A percentile compares a stretch with the other conserved stretches of the same genome.
phyloP scores from a whole-genome alignment of 2,329 filamentous ascomycete genomes.

The Didymella keratinophila region DNA sequence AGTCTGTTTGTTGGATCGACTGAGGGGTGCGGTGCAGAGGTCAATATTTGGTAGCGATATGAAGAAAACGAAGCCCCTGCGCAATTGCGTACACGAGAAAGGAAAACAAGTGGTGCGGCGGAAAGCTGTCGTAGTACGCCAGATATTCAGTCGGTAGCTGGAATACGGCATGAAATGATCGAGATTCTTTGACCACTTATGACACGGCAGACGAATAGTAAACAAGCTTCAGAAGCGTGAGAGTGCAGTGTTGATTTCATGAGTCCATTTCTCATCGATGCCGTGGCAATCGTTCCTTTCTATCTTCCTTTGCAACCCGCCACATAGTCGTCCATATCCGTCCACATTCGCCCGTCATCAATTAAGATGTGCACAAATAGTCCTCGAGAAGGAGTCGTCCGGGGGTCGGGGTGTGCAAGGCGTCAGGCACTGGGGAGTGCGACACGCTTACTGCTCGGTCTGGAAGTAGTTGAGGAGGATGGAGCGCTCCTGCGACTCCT shows the following conservation, averaged over 20 bases:
- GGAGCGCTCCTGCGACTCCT: conserved; percentile 98
- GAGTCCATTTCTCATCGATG: conserved; percentile 19
- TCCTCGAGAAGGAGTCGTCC: conserved; percentile 10
- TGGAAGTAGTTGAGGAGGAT: conserved; percentile 99
- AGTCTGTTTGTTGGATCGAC: no score
- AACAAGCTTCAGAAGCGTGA: not conserved
- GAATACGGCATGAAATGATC: no score
- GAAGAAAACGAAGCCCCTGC: no score
- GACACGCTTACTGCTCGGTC: conserved; percentile 67
- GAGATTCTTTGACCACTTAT: no score
- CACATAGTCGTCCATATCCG: conserved; percentile 3
- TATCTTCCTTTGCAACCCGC: conserved; percentile 20
- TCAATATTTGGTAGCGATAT: no score
- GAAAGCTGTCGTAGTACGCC: no score
- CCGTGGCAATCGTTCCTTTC: conserved; percentile 15
- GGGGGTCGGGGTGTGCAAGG: conserved; percentile 10
- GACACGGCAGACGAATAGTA: not conserved
- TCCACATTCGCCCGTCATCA: conserved; percentile 16
- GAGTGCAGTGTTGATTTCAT: conserved; percentile 15
- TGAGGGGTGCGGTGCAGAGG: no score
- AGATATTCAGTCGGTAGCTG: no score
- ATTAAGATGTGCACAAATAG: conserved; percentile 16
- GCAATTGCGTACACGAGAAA: no score
- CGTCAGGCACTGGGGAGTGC: conserved; percentile 14
- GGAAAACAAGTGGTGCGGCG: no score